Percentiles rank a stretch among this genome's conserved stretches.
phyloP scores from a whole-genome alignment of 2,329 filamentous ascomycete genomes.

The Paramyrothecium roridum region DNA sequence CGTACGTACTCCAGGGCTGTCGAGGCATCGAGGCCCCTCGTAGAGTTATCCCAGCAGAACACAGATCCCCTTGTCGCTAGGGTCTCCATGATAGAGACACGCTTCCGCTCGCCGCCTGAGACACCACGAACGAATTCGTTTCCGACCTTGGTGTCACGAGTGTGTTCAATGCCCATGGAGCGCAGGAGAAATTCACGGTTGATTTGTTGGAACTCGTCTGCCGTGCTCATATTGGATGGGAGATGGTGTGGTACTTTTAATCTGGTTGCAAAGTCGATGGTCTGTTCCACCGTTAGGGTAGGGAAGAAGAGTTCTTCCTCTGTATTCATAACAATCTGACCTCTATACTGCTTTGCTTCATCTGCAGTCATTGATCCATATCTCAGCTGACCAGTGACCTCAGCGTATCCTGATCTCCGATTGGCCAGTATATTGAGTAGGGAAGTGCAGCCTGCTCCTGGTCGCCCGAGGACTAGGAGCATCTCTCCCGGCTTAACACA shows the following conservation, averaged over 20 bases:
- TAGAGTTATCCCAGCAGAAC: constrained; percentile 67
- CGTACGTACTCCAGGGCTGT: constrained; percentile 58
- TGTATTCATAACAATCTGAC: constrained; percentile 67
- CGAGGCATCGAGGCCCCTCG: constrained; percentile 58
- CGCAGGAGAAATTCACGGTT: constrained; percentile 53
- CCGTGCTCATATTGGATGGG: too few relatives aligned
- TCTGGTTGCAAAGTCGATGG: constrained; percentile 65
- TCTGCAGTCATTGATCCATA: constrained; percentile 50
- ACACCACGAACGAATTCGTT: constrained; percentile 65
- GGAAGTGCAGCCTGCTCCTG: constrained; percentile 68
- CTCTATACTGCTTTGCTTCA: constrained; percentile 46
- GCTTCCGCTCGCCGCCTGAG: constrained; percentile 65
- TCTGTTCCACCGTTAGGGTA: constrained; percentile 67
- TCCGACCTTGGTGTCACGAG: constrained; percentile 64
- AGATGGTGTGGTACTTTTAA: constrained; percentile 52
- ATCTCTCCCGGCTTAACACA: constrained; percentile 72
- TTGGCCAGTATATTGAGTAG: constrained; percentile 69
- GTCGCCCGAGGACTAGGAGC: constrained; percentile 66
- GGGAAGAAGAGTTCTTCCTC: constrained; percentile 66
- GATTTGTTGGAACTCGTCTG: constrained; percentile 33
- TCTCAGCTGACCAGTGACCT: constrained; percentile 55
- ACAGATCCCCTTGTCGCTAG: constrained; percentile 56
- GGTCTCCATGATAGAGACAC: constrained; percentile 66
- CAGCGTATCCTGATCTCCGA: constrained; percentile 54
- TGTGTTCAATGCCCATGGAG: constrained; percentile 57